A percentile compares a stretch with the other conserved stretches of the same genome.
Conservation (phyloP, 257 asterid genomes). For the Nicotiana noctiflora region DNA sequence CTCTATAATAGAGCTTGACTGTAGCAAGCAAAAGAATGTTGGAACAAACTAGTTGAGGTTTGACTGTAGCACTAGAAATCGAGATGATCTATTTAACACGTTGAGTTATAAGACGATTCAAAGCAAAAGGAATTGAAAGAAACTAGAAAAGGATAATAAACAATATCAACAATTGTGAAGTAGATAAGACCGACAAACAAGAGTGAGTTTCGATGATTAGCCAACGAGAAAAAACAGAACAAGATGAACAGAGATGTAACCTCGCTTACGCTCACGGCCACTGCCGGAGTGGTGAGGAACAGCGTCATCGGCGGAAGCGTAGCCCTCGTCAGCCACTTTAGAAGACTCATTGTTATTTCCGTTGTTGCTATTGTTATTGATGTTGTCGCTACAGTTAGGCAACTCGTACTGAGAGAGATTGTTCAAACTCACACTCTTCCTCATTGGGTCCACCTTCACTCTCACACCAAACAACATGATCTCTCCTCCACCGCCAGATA, state of each 20-base stretch:
- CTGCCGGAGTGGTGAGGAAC: slow-evolving; percentile 37
- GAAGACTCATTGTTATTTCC: slow-evolving; percentile 19
- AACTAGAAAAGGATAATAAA: background rate
- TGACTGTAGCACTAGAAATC: background rate
- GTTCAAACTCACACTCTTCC: slow-evolving; percentile 87
- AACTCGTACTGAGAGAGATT: slow-evolving; percentile 66
- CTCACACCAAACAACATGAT: slow-evolving; percentile 81
- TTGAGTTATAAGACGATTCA: background rate
- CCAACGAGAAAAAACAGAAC: background rate
- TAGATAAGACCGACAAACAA: background rate
- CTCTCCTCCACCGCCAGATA: slow-evolving; percentile 25
- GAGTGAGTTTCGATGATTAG: background rate
- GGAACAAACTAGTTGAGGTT: too few relatives aligned
- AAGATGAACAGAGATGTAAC: slow-evolving; percentile 40
- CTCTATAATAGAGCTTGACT: too few relatives aligned
- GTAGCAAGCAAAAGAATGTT: too few relatives aligned
- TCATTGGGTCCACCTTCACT: slow-evolving; percentile 73
- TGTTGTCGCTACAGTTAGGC: slow-evolving; percentile 1
- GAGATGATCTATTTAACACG: slow-evolving; percentile 9
- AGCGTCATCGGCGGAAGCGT: slow-evolving; percentile 81
- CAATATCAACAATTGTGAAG: background rate
- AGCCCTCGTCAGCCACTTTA: slow-evolving; percentile 37
- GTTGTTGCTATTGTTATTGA: background rate
- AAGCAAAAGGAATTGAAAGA: background rate
- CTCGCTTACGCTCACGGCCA: slow-evolving; percentile 88